These are phyloP conservation scores for Pisolithus tinctorius DNA, from an alignment of 768 basidiomycete species.

Conservation along the genomic window DNA sequence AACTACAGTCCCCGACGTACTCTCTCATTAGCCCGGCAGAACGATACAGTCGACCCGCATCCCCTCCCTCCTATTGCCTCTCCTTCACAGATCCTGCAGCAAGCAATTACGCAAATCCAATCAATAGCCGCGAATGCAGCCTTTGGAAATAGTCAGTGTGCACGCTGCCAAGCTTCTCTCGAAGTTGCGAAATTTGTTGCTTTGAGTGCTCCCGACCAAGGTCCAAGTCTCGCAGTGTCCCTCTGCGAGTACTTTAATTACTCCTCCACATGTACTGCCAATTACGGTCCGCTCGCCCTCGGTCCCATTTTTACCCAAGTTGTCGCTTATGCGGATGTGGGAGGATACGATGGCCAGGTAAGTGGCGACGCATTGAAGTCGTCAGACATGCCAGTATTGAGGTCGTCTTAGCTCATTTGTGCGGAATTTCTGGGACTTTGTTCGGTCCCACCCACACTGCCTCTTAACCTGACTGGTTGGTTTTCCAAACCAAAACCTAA, in stretches of 20 bases:
- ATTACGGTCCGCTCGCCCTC: constrained; percentile 39
- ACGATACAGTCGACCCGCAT: constrained; percentile 57
- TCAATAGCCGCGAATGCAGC: constrained; percentile 48
- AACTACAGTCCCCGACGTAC: not conserved
- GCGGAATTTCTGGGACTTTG: constrained; percentile 53
- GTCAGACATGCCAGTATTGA: not conserved
- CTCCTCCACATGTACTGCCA: constrained; percentile 41
- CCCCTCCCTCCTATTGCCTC: constrained; percentile 55
- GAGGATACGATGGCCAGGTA: constrained; percentile 70
- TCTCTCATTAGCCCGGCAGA: constrained; percentile 19
- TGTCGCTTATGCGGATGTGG: constrained; percentile 60
- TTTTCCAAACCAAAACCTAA: constrained; percentile 74
- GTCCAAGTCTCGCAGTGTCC: constrained; percentile 47
- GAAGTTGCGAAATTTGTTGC: constrained; percentile 62
- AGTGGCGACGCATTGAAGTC: not conserved
- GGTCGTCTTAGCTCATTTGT: constrained; percentile 44
- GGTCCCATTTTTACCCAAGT: constrained; percentile 69
- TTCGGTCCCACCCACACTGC: constrained; percentile 47
- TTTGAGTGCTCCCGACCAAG: constrained; percentile 54
- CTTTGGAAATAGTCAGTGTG: constrained; percentile 50
- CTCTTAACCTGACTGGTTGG: constrained; percentile 61
- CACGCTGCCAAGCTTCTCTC: constrained; percentile 52
- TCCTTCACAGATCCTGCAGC: constrained; percentile 37
- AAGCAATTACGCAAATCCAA: constrained; percentile 50
- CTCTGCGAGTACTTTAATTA: constrained; percentile 59